Conservation (phyloP, 1,139 yeast species). For the Pichia sp. region DNA sequence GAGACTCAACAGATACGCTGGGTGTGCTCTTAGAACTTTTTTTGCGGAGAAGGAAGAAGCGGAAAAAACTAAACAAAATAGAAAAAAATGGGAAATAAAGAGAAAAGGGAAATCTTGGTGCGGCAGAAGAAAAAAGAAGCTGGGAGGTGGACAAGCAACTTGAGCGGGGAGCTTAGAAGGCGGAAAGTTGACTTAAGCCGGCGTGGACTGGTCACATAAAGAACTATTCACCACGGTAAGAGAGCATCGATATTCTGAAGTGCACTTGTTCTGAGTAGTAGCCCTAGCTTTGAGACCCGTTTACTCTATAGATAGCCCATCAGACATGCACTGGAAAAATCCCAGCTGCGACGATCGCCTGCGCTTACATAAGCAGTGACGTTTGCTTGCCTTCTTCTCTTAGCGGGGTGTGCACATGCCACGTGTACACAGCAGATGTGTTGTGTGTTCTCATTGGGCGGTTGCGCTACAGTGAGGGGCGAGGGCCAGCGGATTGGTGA, state of each 20-base stretch:
- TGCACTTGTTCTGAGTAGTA: too few species aligned
- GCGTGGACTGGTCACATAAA: too few species aligned
- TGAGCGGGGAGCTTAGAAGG: too few species aligned
- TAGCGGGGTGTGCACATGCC: not conserved
- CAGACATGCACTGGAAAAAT: too few species aligned
- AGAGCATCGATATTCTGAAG: too few species aligned
- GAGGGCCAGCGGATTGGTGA: not conserved
- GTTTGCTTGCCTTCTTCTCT: not conserved
- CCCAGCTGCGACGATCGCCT: not conserved
- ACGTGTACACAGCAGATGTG: not conserved
- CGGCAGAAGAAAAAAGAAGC: not conserved
- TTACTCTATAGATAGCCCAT: too few species aligned
- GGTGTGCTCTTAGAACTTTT: not conserved
- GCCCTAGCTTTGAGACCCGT: too few species aligned
- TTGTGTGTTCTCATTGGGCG: slow-evolving; percentile 6
- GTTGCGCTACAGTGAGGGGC: not conserved
- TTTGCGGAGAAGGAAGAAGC: not conserved
- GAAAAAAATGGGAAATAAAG: not conserved
- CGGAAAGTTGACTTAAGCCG: too few species aligned
- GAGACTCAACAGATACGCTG: not conserved
- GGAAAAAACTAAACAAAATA: not conserved
- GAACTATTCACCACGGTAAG: too few species aligned
- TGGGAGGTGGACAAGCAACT: too few species aligned
- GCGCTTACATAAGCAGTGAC: not conserved
- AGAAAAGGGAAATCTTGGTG: not conserved